Evolutionary conservation across 495 filamentous ascomycete species (phyloP).

Genomic region (Cairneyella variabilis): DNA sequence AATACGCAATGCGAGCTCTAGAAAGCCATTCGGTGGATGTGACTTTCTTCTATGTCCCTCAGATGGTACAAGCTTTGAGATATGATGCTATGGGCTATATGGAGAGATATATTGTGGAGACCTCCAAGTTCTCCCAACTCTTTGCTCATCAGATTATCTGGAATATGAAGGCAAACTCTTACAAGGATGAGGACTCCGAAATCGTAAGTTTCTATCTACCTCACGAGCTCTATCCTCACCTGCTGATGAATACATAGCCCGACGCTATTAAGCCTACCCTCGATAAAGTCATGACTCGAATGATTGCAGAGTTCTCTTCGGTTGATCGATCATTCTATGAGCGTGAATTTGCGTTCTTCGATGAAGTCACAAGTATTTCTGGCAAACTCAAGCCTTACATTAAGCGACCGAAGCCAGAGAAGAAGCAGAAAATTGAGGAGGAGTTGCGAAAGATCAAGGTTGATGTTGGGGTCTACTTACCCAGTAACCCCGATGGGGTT

Average conservation of each 20-base stretch:
- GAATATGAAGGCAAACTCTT: conserved; percentile 99
- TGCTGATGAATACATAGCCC: conserved; percentile 55
- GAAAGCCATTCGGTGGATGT: conserved; percentile 92
- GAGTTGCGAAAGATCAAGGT: conserved; percentile 95
- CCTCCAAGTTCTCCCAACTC: conserved; percentile 88
- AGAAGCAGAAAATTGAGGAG: conserved; percentile 99
- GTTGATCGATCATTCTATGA: conserved; percentile 86
- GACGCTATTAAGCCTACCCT: conserved; percentile 90
- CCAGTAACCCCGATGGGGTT: conserved; percentile 93
- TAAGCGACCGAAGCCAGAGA: conserved; percentile 88
- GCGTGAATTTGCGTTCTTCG: conserved; percentile 95
- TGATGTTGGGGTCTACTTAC: conserved; percentile 94
- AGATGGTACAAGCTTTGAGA: conserved; percentile 94
- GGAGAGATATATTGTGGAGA: conserved; percentile 93
- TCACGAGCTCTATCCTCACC: neutral
- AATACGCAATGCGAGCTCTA: conserved; percentile 95
- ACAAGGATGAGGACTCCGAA: conserved; percentile 90
- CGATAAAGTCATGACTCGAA: conserved; percentile 80
- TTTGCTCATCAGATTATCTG: conserved; percentile 99
- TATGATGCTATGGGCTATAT: conserved; percentile 95
- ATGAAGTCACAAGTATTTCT: conserved; percentile 91
- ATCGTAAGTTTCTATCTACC: conserved; percentile 54
- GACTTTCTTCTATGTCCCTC: conserved; percentile 97
- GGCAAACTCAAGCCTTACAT: conserved; percentile 94
- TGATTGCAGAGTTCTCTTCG: conserved; percentile 75